Evolutionary conservation across 225 moss, liverwort and hornwort genomes (phyloP), one percentile per base, ranked within the genome.

Genomic region (Sphagnum contortum): DNA sequence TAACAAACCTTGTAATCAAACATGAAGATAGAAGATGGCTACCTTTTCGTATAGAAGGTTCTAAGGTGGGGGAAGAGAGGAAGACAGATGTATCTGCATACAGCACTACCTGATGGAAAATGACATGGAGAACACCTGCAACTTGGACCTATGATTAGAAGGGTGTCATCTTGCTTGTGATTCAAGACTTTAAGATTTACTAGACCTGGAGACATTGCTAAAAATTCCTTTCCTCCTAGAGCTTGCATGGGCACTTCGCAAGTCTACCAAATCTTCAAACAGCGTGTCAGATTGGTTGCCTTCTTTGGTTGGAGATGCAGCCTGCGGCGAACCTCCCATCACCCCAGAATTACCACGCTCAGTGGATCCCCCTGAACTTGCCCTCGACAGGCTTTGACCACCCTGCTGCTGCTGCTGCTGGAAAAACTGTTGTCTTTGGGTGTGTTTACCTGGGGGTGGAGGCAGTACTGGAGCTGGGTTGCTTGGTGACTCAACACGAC

Each of bases 231-330:
- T 63, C 65, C 80, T 73, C 73, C 87, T 95, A 68, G 88, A 82
- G 70, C 83, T 92, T 10, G 92, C 68, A 63, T 88, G 90, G 69
- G 86, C 75, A 62, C 92, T 84, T 62, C 89, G 77, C 72, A 94
- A 74, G 75, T 94, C 91, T 59, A 95, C 89, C 75, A 95, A 73
- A 68, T 92, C 89, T 68, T 92, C 80, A 66, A 95, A 95, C 58
- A 92, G 66, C 8, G 71, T 88, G 60, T 95, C 92, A 3, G 84
- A 79, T 63, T 89, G 77, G 49, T 84, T 86, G 2, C 79, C 69
- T 13, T 88, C 73, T 73, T 84, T 88, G 3, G 29, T 29, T 29
- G 73, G 57, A 63, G 75, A 70, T 67, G 69, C 79, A 63, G 50
- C 66, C 60, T 76, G 71, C 45, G 69, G 64, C 12, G 76, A 61